phyloP scores from a whole-genome alignment of 371 early-diverging fungal species.

The Rhizomucor pusillus region DNA sequence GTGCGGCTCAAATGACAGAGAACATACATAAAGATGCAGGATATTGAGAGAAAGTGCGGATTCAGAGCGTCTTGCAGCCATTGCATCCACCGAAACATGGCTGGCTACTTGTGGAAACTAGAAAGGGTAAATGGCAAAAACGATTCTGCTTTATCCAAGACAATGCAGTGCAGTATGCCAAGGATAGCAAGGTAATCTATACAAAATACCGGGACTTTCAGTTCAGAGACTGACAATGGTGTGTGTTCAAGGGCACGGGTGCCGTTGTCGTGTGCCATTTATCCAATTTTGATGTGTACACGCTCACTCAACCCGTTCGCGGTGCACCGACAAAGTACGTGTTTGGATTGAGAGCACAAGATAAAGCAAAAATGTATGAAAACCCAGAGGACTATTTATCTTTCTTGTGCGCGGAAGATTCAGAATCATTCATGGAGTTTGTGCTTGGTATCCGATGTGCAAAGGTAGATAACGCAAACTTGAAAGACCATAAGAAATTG shows the following conservation, averaged over 20 bases:
- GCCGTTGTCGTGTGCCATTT: constrained; percentile 68
- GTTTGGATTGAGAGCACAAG: constrained; percentile 83
- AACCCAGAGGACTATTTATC: constrained; percentile 82
- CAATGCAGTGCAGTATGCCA: constrained; percentile 67
- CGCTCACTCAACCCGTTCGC: constrained; percentile 50
- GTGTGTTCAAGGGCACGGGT: constrained; percentile 43
- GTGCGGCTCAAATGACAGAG: constrained; percentile 1
- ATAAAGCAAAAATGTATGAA: constrained; percentile 74
- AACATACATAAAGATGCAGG: no score
- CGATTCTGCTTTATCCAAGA: constrained; percentile 65
- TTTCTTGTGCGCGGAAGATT: constrained; percentile 72
- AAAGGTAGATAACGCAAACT: constrained; percentile 49
- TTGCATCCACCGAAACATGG: constrained; percentile 58
- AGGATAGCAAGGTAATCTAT: constrained; percentile 59
- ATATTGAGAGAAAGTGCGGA: constrained; percentile 25
- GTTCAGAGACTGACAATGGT: no score
- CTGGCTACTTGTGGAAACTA: constrained; percentile 65
- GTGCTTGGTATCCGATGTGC: constrained; percentile 75
- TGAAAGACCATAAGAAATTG: not conserved
- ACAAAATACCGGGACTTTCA: no score
- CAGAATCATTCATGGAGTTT: constrained; percentile 81
- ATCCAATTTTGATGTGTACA: constrained; percentile 78
- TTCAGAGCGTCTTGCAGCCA: constrained; percentile 33
- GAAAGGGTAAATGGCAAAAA: constrained; percentile 78
- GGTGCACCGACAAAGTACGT: constrained; percentile 76